Percentiles rank a stretch among this genome's conserved stretches.
Conservation (phyloP, 1,284 basidiomycete genomes). For the Vanrija humicola region DNA sequence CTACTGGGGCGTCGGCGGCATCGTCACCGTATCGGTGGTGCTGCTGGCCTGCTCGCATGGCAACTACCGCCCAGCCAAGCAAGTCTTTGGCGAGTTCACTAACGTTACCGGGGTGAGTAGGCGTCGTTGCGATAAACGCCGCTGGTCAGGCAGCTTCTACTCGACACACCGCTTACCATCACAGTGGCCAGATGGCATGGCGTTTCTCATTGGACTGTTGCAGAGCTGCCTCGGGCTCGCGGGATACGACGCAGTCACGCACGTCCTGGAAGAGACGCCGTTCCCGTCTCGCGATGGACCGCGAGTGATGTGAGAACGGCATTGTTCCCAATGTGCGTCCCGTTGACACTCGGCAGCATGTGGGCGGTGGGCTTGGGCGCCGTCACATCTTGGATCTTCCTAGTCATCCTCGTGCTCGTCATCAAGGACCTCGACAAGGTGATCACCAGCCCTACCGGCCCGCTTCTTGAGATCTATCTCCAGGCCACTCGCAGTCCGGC, state of each 20-base stretch:
- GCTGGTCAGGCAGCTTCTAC: not conserved
- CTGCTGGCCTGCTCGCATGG: slow-evolving; percentile 35
- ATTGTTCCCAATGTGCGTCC: too few relatives aligned
- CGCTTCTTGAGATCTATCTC: slow-evolving; percentile 62
- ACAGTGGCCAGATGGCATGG: slow-evolving; percentile 45
- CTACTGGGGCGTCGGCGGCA: slow-evolving; percentile 40
- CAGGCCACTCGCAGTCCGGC: slow-evolving; percentile 58
- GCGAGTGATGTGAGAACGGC: slow-evolving; percentile 22
- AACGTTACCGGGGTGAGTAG: slow-evolving; percentile 41
- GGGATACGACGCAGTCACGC: slow-evolving; percentile 24
- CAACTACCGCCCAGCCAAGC: slow-evolving; percentile 40
- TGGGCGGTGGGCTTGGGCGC: slow-evolving; percentile 61
- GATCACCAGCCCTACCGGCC: slow-evolving; percentile 57
- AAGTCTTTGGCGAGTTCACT: slow-evolving; percentile 44
- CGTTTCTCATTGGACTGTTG: slow-evolving; percentile 46
- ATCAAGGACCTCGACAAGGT: slow-evolving; percentile 58
- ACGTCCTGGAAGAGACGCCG: slow-evolving; percentile 21
- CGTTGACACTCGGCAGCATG: slow-evolving; percentile 45
- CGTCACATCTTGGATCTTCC: slow-evolving; percentile 56
- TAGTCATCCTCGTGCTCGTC: slow-evolving; percentile 64
- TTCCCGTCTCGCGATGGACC: slow-evolving; percentile 3
- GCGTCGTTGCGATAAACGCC: too few relatives aligned
- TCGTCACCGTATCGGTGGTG: slow-evolving; percentile 42
- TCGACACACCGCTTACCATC: too few relatives aligned
- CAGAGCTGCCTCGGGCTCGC: slow-evolving; percentile 47